Evolutionary conservation across 305 asterid species (phyloP).

Genomic region (Plantago rigida): DNA sequence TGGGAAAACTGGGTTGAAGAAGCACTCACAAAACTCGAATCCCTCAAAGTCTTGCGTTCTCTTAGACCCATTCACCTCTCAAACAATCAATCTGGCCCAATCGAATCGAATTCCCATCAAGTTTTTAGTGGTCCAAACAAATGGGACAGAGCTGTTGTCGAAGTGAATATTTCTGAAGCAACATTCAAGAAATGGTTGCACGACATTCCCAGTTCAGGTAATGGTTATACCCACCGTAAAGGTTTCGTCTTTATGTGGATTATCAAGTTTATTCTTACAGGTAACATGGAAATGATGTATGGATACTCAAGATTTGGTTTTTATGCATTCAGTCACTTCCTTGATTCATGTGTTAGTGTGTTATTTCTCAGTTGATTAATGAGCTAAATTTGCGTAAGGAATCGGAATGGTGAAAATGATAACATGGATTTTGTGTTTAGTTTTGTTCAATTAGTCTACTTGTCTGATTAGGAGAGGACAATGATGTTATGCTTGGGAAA

Average conservation of each 20-base stretch:
- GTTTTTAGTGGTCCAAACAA: conserved; percentile 47
- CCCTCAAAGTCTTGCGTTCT: conserved; percentile 66
- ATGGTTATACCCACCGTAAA: background rate
- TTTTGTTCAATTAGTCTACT: too few relatives aligned
- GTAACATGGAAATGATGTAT: background rate
- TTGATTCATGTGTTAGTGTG: background rate
- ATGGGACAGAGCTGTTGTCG: conserved; percentile 84
- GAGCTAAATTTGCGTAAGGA: background rate
- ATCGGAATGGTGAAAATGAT: too few relatives aligned
- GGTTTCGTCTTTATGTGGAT: background rate
- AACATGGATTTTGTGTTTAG: too few relatives aligned
- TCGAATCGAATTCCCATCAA: conserved; percentile 6
- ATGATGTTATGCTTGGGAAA: background rate
- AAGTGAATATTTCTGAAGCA: conserved; percentile 52
- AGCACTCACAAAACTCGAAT: conserved; percentile 51
- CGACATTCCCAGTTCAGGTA: conserved; percentile 75
- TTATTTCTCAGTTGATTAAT: background rate
- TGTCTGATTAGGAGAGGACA: too few relatives aligned
- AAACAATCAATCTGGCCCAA: conserved; percentile 6
- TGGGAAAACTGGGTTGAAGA: conserved; percentile 74
- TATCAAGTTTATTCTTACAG: background rate
- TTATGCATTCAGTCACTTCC: background rate
- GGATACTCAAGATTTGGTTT: background rate
- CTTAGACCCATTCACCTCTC: conserved; percentile 73
- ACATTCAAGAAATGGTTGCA: conserved; percentile 74